These are phyloP conservation scores for Suillus ampliporus DNA, from an alignment of 768 basidiomycete genomes.

Conservation along the genomic window DNA sequence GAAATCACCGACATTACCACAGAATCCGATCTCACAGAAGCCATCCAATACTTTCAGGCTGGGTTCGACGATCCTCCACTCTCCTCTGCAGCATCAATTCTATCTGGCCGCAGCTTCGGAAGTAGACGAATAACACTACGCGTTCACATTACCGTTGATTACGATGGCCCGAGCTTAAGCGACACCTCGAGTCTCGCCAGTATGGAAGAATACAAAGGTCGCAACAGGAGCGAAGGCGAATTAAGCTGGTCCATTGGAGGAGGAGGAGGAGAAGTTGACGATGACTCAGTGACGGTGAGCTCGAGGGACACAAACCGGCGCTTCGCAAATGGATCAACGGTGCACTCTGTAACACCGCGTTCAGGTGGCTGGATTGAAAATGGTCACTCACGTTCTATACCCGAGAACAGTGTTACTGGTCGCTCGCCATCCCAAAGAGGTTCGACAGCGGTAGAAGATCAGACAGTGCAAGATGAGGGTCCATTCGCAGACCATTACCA, in stretches of 20 bases:
- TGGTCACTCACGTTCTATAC: slow-evolving; percentile 12
- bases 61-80: slow-evolving; percentile 73
- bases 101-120: slow-evolving; percentile 67
- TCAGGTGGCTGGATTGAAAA: slow-evolving; percentile 4
- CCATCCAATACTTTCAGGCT: slow-evolving; percentile 84
- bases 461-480: slow-evolving; percentile 14
- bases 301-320: slow-evolving; percentile 58
- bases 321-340: slow-evolving; percentile 8
- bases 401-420: slow-evolving; percentile 9
- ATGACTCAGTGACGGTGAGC: slow-evolving; percentile 78
- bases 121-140: slow-evolving; percentile 76
- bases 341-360: slow-evolving; percentile 8
- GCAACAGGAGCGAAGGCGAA: slow-evolving; percentile 60
- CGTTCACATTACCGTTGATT: slow-evolving; percentile 82
- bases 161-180: slow-evolving; percentile 89
- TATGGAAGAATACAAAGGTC: slow-evolving; percentile 69
- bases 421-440: not conserved
- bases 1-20: slow-evolving; percentile 72
- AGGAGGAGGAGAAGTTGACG: slow-evolving; percentile 54
- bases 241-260: slow-evolving; percentile 46
- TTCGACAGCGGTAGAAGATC: slow-evolving; percentile 1
- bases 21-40: slow-evolving; percentile 82
- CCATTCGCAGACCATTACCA: slow-evolving; percentile 39
- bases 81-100: slow-evolving; percentile 75
- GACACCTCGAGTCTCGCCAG: slow-evolving; percentile 86